Evolutionary conservation across 805 yeast genomes (phyloP).

Genomic region (Nakazawaea wyomingensis): DNA sequence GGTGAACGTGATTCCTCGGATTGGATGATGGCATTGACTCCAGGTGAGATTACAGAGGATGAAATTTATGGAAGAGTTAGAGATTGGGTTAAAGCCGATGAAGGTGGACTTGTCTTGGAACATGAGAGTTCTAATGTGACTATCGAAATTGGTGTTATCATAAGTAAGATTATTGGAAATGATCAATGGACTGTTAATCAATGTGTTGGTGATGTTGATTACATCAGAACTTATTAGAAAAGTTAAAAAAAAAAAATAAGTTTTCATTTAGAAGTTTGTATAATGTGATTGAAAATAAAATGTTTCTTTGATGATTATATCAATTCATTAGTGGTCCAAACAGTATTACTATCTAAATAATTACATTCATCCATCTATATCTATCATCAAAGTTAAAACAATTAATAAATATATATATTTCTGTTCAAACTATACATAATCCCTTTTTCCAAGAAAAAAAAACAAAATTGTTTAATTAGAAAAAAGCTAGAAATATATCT

Average conservation of each 20-base stretch:
- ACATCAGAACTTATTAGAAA: neutral
- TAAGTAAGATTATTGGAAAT: constrained; percentile 55
- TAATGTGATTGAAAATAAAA: no score
- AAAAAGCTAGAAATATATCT: constrained; percentile 38
- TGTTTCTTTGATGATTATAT: no score
- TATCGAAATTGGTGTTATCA: constrained; percentile 60
- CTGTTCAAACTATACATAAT: neutral
- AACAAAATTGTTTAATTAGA: neutral
- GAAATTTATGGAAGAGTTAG: constrained; percentile 52
- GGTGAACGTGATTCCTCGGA: constrained; percentile 92
- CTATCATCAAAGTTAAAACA: no score
- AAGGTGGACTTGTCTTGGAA: neutral
- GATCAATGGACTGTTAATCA: constrained; percentile 22
- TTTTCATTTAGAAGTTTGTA: no score
- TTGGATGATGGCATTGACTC: constrained; percentile 63
- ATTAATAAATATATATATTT: no score
- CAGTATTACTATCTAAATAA: no score
- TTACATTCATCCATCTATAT: no score
- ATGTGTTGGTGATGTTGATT: constrained; percentile 37
- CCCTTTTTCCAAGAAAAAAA: neutral
- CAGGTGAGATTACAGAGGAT: constrained; percentile 37
- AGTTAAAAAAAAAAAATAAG: no score
- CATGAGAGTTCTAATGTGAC: constrained; percentile 30
- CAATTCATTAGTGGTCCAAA: no score
- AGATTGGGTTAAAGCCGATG: constrained; percentile 33